Base-by-base conservation (phyloP, 2,329 filamentous ascomycete species). In the Stemphylium vesicarium region DNA sequence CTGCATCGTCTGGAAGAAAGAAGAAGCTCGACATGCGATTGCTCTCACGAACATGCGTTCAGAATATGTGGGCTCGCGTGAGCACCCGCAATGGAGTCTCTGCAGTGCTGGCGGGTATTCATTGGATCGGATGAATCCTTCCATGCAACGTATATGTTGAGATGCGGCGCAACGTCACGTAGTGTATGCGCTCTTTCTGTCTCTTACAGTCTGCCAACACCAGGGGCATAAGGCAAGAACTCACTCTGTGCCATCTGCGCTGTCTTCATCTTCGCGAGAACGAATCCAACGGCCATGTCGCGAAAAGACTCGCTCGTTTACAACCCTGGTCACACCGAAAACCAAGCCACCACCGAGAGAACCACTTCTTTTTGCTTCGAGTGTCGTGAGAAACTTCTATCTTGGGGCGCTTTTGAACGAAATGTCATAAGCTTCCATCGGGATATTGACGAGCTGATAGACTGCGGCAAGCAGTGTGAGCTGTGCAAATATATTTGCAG, bases 401-500 rank as follows among this genome's bases (percentile, higher is more conserved):
- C 12, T 22, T 32, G 26, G 45, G 39, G 13, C 4, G 13, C 12
- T 11, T 37, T 15, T n/a, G 22, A 38, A 9, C 5, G 11, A 18
- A 29, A 16, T 3, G 10, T 7, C 11, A n/a, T 6, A 15, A 24
- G 12, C 36, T 36, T 48, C 12, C 45, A 48, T 22, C 35, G 35
- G 10, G 35, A 39, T 7, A 29, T 48, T 8, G 13, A 22, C 35
- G 45, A 48, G 18, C 13, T 48, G 11, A 15, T 38, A 1, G 24
- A 39, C 12, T 48, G 45, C 26, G 12, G 45, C 35, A 15, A 20
- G 16, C 26, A 26, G 26, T 48, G 45, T 18, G 36, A 31, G 26
- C 45, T 48, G 20, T 48, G 45, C 12, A 20, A 15, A n/a, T 48
- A 48, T 39, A 48, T 48, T 12, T 48, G 45, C 16, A 48, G 9